Conservation (phyloP, 257 asterid species). For the Penstemon davidsonii region DNA sequence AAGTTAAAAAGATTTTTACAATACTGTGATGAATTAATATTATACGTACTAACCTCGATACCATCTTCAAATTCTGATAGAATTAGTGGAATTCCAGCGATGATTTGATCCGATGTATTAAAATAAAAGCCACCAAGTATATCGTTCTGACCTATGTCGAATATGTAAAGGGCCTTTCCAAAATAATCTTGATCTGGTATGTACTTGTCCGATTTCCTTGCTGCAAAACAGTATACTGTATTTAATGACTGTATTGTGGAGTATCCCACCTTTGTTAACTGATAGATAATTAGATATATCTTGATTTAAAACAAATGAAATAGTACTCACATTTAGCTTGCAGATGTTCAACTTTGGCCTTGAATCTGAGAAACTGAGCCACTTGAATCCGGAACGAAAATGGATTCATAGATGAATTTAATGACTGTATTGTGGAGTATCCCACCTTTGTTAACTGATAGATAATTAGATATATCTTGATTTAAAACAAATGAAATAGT, state of each 20-base stretch:
- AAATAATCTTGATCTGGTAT: conserved; percentile 64
- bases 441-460: too few relatives aligned
- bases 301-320: too few relatives aligned
- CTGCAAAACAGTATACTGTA: conserved; percentile 50
- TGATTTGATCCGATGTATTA: conserved; percentile 68
- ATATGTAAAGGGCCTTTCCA: conserved; percentile 71
- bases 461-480: too few relatives aligned
- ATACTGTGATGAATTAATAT: background rate
- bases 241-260: too few relatives aligned
- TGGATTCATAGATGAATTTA: conserved; percentile 55
- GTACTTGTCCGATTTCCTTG: conserved; percentile 56
- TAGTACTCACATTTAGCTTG: conserved; percentile 28
- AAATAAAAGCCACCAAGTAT: conserved; percentile 84
- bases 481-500: too few relatives aligned
- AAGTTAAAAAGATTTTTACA: background rate
- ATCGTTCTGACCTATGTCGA: conserved; percentile 92
- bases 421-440: too few relatives aligned
- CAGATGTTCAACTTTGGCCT: conserved; percentile 65
- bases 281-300: too few relatives aligned
- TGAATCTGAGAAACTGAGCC: conserved; percentile 85
- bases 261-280: too few relatives aligned
- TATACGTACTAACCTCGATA: conserved; percentile 43
- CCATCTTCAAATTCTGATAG: conserved; percentile 67
- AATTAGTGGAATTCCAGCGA: conserved; percentile 74
- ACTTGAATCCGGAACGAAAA: conserved; percentile 70